These are phyloP conservation scores for Gentiana macrophylla DNA, from an alignment of 257 asterid genomes.

Conservation along the genomic window DNA sequence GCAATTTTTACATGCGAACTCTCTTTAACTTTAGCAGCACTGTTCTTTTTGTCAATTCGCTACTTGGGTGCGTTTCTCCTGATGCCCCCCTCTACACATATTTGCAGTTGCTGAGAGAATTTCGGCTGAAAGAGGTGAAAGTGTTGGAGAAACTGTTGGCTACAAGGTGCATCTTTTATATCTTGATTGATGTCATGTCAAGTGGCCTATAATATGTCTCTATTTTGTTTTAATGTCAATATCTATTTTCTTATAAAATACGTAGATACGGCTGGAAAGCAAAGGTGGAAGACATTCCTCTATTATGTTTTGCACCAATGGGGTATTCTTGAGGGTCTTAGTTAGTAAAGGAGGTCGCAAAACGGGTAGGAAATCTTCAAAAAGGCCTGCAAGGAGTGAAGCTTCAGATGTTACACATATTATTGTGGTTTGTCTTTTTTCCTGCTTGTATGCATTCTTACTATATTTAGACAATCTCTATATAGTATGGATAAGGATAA, in stretches of 20 bases:
- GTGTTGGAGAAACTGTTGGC: conserved; percentile 77
- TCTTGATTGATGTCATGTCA: neutral
- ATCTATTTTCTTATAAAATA: conserved; percentile 13
- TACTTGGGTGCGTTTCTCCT: conserved; percentile 10
- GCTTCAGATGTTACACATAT: conserved; percentile 73
- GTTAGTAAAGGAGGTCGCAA: conserved; percentile 32
- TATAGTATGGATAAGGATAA: too few species aligned
- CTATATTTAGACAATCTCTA: neutral
- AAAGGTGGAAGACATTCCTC: conserved; percentile 88
- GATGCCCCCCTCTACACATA: neutral
- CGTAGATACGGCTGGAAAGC: conserved; percentile 81
- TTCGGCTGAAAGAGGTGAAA: conserved; percentile 92
- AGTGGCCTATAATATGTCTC: neutral
- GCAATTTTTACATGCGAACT: too few species aligned
- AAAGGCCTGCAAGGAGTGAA: conserved; percentile 19
- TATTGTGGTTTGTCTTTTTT: conserved; percentile 60
- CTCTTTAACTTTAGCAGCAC: neutral
- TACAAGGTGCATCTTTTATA: conserved; percentile 57
- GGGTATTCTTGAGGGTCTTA: conserved; percentile 66
- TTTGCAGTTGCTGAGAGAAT: conserved; percentile 91
- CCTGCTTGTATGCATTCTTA: conserved; percentile 7
- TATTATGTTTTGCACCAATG: conserved; percentile 87
- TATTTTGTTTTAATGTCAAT: neutral
- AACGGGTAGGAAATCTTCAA: conserved; percentile 21
- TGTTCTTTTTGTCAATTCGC: neutral